Evolutionary conservation across 2,329 filamentous ascomycete genomes (phyloP).

Genomic region (Exophiala lecanii-corni): DNA sequence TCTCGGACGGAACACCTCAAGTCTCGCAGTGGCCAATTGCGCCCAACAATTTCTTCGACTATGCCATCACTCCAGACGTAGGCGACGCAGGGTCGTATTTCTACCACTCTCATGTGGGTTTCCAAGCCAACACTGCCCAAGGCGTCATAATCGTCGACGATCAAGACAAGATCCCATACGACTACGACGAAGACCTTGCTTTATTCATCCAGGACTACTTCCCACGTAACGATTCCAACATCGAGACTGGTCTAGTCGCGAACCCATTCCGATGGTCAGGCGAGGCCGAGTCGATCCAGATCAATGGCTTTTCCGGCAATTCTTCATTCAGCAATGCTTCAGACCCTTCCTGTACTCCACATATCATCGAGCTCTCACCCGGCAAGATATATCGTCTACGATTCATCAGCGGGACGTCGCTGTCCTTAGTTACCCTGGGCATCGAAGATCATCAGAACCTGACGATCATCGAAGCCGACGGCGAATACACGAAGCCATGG

Average conservation of each 20-base stretch:
- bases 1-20: constrained; percentile 59
- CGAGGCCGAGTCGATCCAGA: constrained; percentile 52
- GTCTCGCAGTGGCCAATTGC: constrained; percentile 64
- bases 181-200: constrained; percentile 58
- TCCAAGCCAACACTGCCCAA: constrained; percentile 56
- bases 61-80: constrained; percentile 52
- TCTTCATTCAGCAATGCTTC: constrained; percentile 35
- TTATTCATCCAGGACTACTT: constrained; percentile 56
- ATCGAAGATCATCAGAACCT: constrained; percentile 55
- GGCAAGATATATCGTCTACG: constrained; percentile 59
- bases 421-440: constrained; percentile 51
- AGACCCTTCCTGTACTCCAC: constrained; percentile 39
- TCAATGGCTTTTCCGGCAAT: constrained; percentile 54
- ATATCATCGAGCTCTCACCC: constrained; percentile 56
- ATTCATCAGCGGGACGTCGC: constrained; percentile 53
- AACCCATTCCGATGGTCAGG: constrained; percentile 55
- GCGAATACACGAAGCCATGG: constrained; percentile 31
- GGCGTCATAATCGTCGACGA: constrained; percentile 57
- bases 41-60: constrained; percentile 60
- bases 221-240: constrained; percentile 46
- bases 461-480: constrained; percentile 58
- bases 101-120: constrained; percentile 63
- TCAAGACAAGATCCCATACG: constrained; percentile 45
- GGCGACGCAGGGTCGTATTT: constrained; percentile 61
- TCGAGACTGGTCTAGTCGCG: constrained; percentile 48